Percentiles rank a stretch among this genome's conserved stretches.
phyloP scores from a whole-genome alignment of 257 asterid species.

The Asclepias syriaca region DNA sequence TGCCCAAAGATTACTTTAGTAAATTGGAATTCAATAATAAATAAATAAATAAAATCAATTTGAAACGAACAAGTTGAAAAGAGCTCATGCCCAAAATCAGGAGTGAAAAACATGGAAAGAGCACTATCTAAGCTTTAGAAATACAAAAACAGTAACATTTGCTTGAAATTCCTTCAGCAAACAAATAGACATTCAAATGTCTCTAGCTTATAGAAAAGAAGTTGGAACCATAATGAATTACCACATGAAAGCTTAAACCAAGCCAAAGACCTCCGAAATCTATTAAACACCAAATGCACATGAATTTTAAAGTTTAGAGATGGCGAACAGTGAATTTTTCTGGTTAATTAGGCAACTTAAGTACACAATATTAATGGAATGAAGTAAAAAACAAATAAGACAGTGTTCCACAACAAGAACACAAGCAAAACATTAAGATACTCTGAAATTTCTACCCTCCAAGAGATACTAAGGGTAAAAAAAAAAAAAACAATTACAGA shows the following conservation, averaged over 20 bases:
- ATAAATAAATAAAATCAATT: neutral
- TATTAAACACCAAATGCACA: conserved; percentile 23
- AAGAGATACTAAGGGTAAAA: no score
- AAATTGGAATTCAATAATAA: neutral
- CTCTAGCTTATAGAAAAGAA: neutral
- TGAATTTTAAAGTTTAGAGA: no score
- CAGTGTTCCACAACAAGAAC: no score
- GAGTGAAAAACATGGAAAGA: neutral
- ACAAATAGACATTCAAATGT: neutral
- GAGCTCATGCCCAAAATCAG: neutral
- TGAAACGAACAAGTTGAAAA: neutral
- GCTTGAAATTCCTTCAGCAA: neutral
- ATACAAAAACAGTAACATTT: neutral
- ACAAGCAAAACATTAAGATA: no score
- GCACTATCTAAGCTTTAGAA: neutral
- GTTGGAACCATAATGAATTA: conserved; percentile 14
- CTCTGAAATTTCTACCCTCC: no score
- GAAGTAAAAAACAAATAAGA: no score
- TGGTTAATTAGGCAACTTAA: no score
- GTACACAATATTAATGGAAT: no score
- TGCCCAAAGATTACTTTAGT: neutral
- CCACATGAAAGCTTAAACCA: conserved; percentile 40
- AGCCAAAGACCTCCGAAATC: conserved; percentile 30
- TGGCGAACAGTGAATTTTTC: no score
- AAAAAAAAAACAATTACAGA: no score